Base-by-base conservation (phyloP, 2,329 filamentous ascomycete genomes). In the Alternaria atra region DNA sequence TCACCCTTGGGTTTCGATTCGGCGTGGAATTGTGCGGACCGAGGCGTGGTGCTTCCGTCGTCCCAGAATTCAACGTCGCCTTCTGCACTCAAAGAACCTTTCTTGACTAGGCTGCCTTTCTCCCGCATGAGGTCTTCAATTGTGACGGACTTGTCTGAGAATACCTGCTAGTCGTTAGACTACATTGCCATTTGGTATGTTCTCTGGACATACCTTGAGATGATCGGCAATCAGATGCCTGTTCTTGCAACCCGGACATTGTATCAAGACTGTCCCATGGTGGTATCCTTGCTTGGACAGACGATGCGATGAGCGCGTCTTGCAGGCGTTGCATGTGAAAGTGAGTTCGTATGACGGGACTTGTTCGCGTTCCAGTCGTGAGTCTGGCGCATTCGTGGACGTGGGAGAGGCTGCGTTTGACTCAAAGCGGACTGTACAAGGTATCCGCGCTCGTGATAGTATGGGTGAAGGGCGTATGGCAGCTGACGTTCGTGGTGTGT, bases 211-310 rank as follows among this genome's bases (percentile, higher is more conserved):
- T 52, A 89, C 86, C 69, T 87, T 88, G 52, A 99, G 81, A 78
- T 99, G 91, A 78, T 99, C 95, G 73, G 89, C 91, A 72, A 99
- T 98, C 67, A 99, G 82, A 81, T 99, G 95, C 25, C 93, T 87
- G 75, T 92, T 94, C 73, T 90, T 89, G 80, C 95, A 99, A 4
- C 84, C 83, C 0, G 95, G 94, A 76, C 95, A 99, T 34, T 90
- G 90, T 66, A 98, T 94, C 58, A 99, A 84, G 5, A 95, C 90
- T 1, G 93, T 94, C 35, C 95, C 95, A 65, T 90, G 85, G 80
- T 98, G 94, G 77, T 99, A 99, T 32, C 93, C 95, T 76, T 98
- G 95, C 80, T 98, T 97, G 30, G 92, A 93, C 71, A 99, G 84
- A 52, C 86, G 86, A 81, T 99, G 96, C 12, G 89, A 86, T n/a